Evolutionary conservation across 2,329 filamentous ascomycete genomes (phyloP).

Genomic region (Penicillium sp.): DNA sequence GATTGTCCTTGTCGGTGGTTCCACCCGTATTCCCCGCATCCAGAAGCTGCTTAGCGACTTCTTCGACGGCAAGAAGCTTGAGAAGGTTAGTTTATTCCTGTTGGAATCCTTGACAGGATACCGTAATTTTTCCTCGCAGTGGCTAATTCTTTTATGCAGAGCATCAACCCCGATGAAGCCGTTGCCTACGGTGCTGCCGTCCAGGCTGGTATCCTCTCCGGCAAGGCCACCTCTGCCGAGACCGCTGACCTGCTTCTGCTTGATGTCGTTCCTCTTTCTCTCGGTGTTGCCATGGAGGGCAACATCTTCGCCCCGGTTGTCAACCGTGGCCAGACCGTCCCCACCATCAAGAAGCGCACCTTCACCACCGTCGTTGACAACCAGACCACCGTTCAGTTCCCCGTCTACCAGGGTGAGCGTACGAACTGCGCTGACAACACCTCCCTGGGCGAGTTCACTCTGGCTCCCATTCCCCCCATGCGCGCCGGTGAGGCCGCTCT

Average conservation of each 20-base stretch:
- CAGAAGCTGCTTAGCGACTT: constrained; percentile 99
- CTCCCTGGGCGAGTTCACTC: constrained; percentile 92
- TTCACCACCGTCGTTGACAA: constrained; percentile 70
- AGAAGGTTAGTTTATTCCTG: constrained; percentile 58
- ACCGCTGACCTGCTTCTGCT: constrained; percentile 91
- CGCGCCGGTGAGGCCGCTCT: constrained; percentile 92
- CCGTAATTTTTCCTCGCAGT: background rate
- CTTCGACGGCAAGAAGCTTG: constrained; percentile 99
- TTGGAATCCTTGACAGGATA: background rate
- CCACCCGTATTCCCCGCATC: constrained; percentile 96
- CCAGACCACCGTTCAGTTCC: constrained; percentile 84
- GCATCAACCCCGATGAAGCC: constrained; percentile 99
- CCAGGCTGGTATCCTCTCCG: constrained; percentile 96
- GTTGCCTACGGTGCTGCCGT: constrained; percentile 98
- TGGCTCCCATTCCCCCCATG: constrained; percentile 81
- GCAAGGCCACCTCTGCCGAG: constrained; percentile 93
- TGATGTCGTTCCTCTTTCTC: constrained; percentile 91
- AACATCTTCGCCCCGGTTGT: constrained; percentile 98
- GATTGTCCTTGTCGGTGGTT: constrained; percentile 98
- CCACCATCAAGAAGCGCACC: constrained; percentile 76
- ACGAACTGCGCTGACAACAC: constrained; percentile 99
- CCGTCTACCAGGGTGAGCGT: constrained; percentile 92
- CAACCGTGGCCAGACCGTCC: constrained; percentile 69
- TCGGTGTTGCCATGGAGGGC: constrained; percentile 99
- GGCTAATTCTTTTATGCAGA: constrained; percentile 37